Evolutionary conservation across 176 grass and related monocot genomes (phyloP).

Genomic region (Metroxylon sagu): DNA sequence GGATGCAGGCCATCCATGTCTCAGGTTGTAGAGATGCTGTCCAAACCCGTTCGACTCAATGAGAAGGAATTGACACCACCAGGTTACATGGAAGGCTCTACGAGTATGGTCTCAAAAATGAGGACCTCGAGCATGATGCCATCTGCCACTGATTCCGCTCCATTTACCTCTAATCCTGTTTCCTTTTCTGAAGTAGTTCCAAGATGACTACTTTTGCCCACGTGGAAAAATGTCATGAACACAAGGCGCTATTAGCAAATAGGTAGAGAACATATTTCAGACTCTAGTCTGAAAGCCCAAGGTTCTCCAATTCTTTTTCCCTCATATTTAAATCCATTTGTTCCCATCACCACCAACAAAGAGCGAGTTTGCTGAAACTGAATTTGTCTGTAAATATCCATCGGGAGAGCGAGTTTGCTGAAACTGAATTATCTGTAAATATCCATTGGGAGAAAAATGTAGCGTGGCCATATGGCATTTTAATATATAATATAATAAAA

Average conservation of each 20-base stretch:
- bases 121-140: conserved; percentile 26
- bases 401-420: too few species aligned
- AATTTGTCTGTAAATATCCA: too few species aligned
- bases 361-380: too few species aligned
- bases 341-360: too few species aligned
- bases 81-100: conserved; percentile 50
- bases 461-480: too few species aligned
- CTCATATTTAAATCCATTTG: too few species aligned
- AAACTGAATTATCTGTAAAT: too few species aligned
- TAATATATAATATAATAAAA: too few species aligned
- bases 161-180: conserved; percentile 25
- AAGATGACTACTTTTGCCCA: conserved; percentile 33
- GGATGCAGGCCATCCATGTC: conserved; percentile 51
- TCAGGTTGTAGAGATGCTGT: conserved; percentile 78
- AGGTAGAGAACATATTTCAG: too few species aligned
- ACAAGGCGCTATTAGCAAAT: background rate
- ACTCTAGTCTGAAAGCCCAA: too few species aligned
- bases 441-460: too few species aligned
- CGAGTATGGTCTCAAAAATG: conserved; percentile 9
- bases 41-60: conserved; percentile 56
- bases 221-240: conserved; percentile 29
- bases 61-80: conserved; percentile 68
- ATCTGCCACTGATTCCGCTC: background rate
- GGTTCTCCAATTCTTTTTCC: too few species aligned
- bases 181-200: conserved; percentile 38